phyloP scores from a whole-genome alignment of 805 yeast species.

The Ogataea ganodermae region DNA sequence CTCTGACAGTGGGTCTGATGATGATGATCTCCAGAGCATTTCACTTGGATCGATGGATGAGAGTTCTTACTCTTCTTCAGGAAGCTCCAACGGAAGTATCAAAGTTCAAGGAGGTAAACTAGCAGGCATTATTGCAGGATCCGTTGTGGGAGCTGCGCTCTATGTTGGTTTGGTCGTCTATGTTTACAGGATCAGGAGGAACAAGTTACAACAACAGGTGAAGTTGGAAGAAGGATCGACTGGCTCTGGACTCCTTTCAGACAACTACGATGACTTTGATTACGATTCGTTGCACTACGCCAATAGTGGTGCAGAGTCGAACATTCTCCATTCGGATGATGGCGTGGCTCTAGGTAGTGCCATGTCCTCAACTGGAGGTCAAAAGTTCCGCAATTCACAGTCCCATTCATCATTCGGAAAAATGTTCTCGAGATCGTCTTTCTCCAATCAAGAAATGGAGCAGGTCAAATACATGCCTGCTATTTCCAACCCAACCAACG shows the following conservation, averaged over 20 bases:
- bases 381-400: conserved; percentile 16
- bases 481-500: conserved; percentile 69
- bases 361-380: conserved; percentile 12
- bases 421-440: conserved; percentile 17
- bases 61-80: conserved; percentile 14
- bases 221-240: conserved; percentile 12
- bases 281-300: conserved; percentile 3
- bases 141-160: conserved; percentile 71
- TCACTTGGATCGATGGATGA: conserved; percentile 33
- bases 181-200: conserved; percentile 47
- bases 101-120: conserved; percentile 40
- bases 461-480: conserved; percentile 39
- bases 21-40: conserved; percentile 8
- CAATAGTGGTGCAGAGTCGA: not conserved
- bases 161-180: conserved; percentile 64
- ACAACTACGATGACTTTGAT: conserved; percentile 2
- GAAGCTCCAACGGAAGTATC: conserved; percentile 10
- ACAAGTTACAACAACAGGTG: conserved; percentile 17
- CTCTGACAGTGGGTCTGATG: conserved; percentile 7
- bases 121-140: conserved; percentile 81
- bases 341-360: conserved; percentile 2
- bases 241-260: conserved; percentile 15
- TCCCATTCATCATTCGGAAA: conserved; percentile 19
- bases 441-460: conserved; percentile 20
- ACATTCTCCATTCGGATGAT: not conserved